Base-by-base conservation (phyloP, 768 basidiomycete genomes). In the Trametes coccinea region DNA sequence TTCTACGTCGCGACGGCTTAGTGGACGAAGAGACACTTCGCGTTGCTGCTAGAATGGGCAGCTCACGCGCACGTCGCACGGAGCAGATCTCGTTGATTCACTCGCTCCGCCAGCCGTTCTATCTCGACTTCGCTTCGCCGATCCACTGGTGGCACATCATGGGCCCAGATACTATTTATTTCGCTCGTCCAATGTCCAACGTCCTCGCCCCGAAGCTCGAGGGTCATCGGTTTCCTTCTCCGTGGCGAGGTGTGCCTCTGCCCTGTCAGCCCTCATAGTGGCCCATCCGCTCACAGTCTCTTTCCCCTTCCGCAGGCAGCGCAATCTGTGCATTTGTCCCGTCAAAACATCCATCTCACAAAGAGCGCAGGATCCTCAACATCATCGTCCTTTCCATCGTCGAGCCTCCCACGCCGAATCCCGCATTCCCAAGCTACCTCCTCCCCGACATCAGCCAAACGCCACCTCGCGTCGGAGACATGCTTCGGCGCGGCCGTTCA, bases 61-160 rank as follows among this genome's bases (percentile, higher is more conserved):
- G 5, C 11, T 45, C n/a, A 9, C 46, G 45, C n/a, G 55, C 45
- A 45, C 14, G 6, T 5, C 45, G 46, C 22, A 34, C 11, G 16
- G 33, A 37, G 30, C 17, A 37, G n/a, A 9, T 37, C 7, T 11
- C 55, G 2, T 17, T 56, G 33, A 39, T 56, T 10, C 33, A 56
- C 37, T 48, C 55, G 1, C 46, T 56, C 46, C 17, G 46, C 3
- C 55, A 56, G 55, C 45, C 45, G 9, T 56, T 33, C 17, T 56
- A 27, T 27, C 31, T 56, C 4, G 55, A 48, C 22, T 47, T 56
- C 22, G 55, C 31, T 11, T 34, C 31, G n/a, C 45, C 34, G 13
- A 9, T 56, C 41, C 55, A 56, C 37, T 56, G 46, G 46, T 56
- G 55, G 55, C 46, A 56, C 11, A 48, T 56, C 46, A 47, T 56